Base-by-base conservation (phyloP, 345 rosid species). In the Eucalyptus tenuipes region DNA sequence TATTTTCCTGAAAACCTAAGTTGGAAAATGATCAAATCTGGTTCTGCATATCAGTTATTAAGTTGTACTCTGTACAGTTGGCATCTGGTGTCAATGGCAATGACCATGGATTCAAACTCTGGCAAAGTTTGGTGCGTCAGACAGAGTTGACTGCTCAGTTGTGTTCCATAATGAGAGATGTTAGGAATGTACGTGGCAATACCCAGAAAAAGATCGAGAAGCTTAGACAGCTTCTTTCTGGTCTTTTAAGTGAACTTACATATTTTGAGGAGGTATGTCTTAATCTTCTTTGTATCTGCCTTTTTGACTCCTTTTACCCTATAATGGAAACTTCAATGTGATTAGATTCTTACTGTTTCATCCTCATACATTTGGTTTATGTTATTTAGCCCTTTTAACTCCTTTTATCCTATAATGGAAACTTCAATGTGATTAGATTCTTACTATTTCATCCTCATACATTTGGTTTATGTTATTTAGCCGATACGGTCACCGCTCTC, bases 181-280 rank as follows among this genome's bases (percentile, higher is more conserved):
- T 98, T 88, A 94, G 98, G 91, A 95, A 96, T 92, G 99, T 98
- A 88, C 94, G 99, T 85, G 99, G 99, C 93, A 98, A 98, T 91
- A 97, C 99, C 85, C 99, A 97, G 91, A 98, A 97, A 89, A 98
- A 97, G 93, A 98, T 95, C 88, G 99, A 98, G 91, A 98, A 97
- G 95, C 99, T 97, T 80, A 94, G 99, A 88, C 99, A 98, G 92
- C 98, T 98, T 90, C 97, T 98, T 85, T 93, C 94, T 88, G 99
- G 99, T 90, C 97, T 97, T 89, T 98, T 97, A 80, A 97, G 99
- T 89, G 98, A 98, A 90, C 99, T 98, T 87, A 96, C 98, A 87
- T 96, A 97, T 92, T 98, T 98, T 92, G 99, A 97, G 86, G 97
- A 97, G 99, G 99, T 97, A 92, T 48, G 89, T 90, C 55, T 89